A percentile compares a stretch with the other conserved stretches of the same genome.
Evolutionary conservation across 768 basidiomycete species (phyloP).

Genomic region (Amanita inopinata): DNA sequence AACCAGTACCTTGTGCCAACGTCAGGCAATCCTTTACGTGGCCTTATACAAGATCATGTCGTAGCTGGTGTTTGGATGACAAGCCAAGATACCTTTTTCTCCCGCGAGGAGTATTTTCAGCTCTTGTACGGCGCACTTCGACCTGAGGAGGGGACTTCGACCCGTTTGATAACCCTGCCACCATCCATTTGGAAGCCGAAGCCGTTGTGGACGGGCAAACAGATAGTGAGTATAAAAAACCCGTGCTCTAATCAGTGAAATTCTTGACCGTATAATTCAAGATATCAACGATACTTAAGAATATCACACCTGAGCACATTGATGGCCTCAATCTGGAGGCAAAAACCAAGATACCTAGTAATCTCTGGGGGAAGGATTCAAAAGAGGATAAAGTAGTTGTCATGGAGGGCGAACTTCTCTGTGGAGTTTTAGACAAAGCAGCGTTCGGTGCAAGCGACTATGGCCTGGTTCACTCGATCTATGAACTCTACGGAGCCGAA

Average conservation of each 20-base stretch:
- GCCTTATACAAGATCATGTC: conserved; percentile 97
- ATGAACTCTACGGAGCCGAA: conserved; percentile 89
- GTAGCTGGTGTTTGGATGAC: conserved; percentile 99
- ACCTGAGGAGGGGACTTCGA: conserved; percentile 64
- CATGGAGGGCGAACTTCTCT: conserved; percentile 87
- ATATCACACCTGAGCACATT: conserved; percentile 75
- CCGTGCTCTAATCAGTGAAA: too few species aligned
- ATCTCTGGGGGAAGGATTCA: conserved; percentile 75
- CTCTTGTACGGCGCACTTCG: conserved; percentile 89
- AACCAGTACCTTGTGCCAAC: conserved; percentile 99
- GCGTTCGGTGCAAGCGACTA: conserved; percentile 95
- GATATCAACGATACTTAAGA: conserved; percentile 92
- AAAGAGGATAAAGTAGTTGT: conserved; percentile 83
- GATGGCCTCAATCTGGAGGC: conserved; percentile 79
- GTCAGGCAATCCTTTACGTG: conserved; percentile 94
- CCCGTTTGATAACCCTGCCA: conserved; percentile 71
- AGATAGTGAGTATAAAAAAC: conserved; percentile 67
- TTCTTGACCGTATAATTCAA: too few species aligned
- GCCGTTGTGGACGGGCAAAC: conserved; percentile 96
- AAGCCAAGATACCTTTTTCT: conserved; percentile 88
- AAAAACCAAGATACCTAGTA: conserved; percentile 83
- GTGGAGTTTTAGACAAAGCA: conserved; percentile 93
- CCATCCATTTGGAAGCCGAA: conserved; percentile 89
- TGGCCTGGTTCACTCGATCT: conserved; percentile 94
- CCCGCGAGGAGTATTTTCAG: conserved; percentile 93